Evolutionary conservation across 2,329 filamentous ascomycete genomes (phyloP), one percentile per base, ranked within the genome.

Genomic region (Botrytis paeoniae): DNA sequence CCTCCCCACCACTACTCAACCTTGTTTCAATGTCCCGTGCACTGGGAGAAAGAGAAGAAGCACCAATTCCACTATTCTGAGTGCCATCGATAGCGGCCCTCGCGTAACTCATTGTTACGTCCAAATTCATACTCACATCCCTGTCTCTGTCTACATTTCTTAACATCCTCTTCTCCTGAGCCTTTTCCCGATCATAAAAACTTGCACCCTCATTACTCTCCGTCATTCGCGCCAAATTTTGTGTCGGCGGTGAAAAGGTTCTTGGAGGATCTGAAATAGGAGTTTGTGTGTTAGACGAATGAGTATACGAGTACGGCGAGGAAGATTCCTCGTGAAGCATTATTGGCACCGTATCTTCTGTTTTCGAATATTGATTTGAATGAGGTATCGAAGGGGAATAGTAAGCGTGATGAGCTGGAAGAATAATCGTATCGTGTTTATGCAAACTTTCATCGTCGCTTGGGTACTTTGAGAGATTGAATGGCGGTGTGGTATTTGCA

Each of bases 361-460:
- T 18, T 22, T 5, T 65, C 16, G 20, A 37, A 37, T 65, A 16
- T 16, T n/a, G 37, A 37, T 59, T 16, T 9, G 43, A 29, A 39
- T 20, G 48, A 29, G 37, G 70, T 14, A 41, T 37, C 5, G 61
- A 57, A 39, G 37, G 35, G 22, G 18, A 25, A 48, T 72, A 59
- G 43, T 68, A 68, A 25, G 45, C 70, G n/a, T 57, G 45, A 66
- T 72, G 63, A 4, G 62, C 22, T n/a, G 62, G 62, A n/a, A 45
- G n/a, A 10, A 45, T 29, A 6, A 35, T 22, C 12, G 48, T 68
- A 41, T 68, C 48, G 35, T 16, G 48, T 41, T 57, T 41, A 57
- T 68, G 70, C 4, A 37, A 35, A 29, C 62, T 60, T 43, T 72
- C 45, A 18, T 59, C 63, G 8, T 72, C 62, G n/a, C 60, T 57